A percentile compares a stretch with the other conserved stretches of the same genome.
Conservation (phyloP, 106 monocot genomes). For the Chionographis japonica region DNA sequence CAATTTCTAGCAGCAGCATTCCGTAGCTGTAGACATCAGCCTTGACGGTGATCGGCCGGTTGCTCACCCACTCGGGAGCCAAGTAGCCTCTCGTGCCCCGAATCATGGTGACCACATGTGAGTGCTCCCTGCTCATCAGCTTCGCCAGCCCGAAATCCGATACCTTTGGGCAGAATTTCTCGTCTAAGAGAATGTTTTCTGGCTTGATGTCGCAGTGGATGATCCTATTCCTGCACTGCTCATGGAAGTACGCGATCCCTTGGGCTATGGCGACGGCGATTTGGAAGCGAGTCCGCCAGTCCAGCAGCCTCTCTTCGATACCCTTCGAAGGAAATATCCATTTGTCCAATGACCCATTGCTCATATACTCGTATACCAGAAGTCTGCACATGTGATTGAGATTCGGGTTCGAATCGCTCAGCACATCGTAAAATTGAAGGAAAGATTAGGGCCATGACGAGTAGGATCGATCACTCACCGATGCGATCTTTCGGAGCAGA, state of each 20-base stretch:
- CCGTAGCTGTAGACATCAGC: slow-evolving; percentile 72
- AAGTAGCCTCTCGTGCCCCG: slow-evolving; percentile 66
- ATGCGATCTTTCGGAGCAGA: slow-evolving; percentile 53
- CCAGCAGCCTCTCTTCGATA: slow-evolving; percentile 10
- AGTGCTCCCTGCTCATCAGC: slow-evolving; percentile 48
- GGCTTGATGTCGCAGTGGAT: slow-evolving; percentile 76
- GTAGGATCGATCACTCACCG: slow-evolving; percentile 14
- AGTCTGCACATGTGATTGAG: slow-evolving; percentile 15
- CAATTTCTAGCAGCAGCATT: slow-evolving; percentile 58
- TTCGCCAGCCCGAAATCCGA: slow-evolving; percentile 68
- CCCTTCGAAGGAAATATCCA: slow-evolving; percentile 35
- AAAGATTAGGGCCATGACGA: not conserved
- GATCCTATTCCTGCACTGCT: slow-evolving; percentile 62
- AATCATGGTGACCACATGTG: slow-evolving; percentile 52
- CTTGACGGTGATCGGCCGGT: slow-evolving; percentile 56
- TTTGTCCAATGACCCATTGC: slow-evolving; percentile 49
- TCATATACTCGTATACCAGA: slow-evolving; percentile 66
- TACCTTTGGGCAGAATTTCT: slow-evolving; percentile 39
- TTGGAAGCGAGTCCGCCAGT: slow-evolving; percentile 38
- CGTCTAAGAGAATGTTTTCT: slow-evolving; percentile 62
- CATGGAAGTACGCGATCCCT: slow-evolving; percentile 61
- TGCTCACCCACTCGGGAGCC: slow-evolving; percentile 69
- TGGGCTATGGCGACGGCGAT: slow-evolving; percentile 49
- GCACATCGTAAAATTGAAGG: no score
- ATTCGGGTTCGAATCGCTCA: not conserved